phyloP scores from a whole-genome alignment of 1,139 yeast genomes.

The Hansenula sp. region DNA sequence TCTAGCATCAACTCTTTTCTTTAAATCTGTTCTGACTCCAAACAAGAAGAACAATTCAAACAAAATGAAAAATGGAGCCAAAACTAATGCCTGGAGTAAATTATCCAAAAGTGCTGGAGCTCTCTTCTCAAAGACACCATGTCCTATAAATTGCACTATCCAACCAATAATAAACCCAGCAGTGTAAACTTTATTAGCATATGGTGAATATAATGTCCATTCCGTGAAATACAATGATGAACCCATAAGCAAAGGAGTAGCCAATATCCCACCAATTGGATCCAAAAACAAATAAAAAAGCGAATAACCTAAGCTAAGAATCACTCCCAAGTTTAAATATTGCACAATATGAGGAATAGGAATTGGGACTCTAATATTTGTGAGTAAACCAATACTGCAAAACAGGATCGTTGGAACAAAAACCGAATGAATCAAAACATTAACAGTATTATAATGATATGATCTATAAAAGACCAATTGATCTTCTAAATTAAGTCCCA shows the following conservation, averaged over 20 bases:
- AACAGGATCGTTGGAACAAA: constrained; percentile 78
- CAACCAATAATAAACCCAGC: constrained; percentile 53
- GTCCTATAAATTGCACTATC: constrained; percentile 89
- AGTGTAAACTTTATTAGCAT: constrained; percentile 26
- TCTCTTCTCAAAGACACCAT: constrained; percentile 72
- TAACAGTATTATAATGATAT: constrained; percentile 66
- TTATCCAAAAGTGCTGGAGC: constrained; percentile 89
- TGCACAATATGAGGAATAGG: background rate
- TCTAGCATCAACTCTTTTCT: constrained; percentile 47
- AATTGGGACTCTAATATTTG: constrained; percentile 31
- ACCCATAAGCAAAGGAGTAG: constrained; percentile 31
- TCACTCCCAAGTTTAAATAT: constrained; percentile 25
- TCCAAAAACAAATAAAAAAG: constrained; percentile 40
- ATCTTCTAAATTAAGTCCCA: constrained; percentile 44
- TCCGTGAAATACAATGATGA: constrained; percentile 8
- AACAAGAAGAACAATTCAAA: constrained; percentile 69
- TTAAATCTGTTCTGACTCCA: constrained; percentile 56
- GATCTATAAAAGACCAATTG: constrained; percentile 82
- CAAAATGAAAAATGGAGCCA: constrained; percentile 87
- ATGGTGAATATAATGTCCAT: constrained; percentile 21
- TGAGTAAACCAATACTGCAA: constrained; percentile 43
- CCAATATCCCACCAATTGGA: constrained; percentile 35
- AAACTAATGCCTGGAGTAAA: constrained; percentile 74
- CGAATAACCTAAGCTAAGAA: constrained; percentile 36
- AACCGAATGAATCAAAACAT: constrained; percentile 70